Evolutionary conservation across 163 green algal species (phyloP).

Genomic region (Chlorella variabilis): DNA sequence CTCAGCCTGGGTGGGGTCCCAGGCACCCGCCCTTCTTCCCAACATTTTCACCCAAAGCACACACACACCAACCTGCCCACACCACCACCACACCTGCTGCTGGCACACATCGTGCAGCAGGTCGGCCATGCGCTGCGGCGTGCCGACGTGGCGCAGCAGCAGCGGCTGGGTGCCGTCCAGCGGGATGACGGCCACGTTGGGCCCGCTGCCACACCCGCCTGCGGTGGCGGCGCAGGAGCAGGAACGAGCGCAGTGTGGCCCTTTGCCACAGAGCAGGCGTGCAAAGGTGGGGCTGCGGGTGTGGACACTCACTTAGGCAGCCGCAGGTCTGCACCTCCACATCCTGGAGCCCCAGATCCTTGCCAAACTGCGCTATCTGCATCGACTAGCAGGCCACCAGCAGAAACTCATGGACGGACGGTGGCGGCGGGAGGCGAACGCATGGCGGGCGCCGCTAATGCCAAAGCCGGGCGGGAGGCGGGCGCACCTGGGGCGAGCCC

Average conservation of each 20-base stretch:
- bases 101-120: constrained; percentile 24
- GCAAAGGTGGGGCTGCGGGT: too few relatives aligned
- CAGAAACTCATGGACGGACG: neutral
- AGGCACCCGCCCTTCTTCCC: too few relatives aligned
- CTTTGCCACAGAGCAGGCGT: too few relatives aligned
- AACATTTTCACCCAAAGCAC: too few relatives aligned
- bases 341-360: constrained; percentile 43
- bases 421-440: too few relatives aligned
- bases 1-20: too few relatives aligned
- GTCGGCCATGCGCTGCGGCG: constrained; percentile 8
- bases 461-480: too few relatives aligned
- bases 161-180: constrained; percentile 26
- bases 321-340: constrained; percentile 42
- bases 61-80: neutral
- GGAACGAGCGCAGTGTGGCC: too few relatives aligned
- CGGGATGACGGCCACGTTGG: constrained; percentile 59
- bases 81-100: neutral
- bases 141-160: constrained; percentile 25
- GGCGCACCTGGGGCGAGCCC: neutral
- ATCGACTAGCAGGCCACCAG: neutral
- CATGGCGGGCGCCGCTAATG: too few relatives aligned
- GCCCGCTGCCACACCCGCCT: constrained; percentile 60
- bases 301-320: constrained; percentile 44
- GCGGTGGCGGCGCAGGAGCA: too few relatives aligned
- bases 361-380: constrained; percentile 52